Evolutionary conservation across 805 yeast genomes (phyloP).

Genomic region (Ogataea chonburiensis): DNA sequence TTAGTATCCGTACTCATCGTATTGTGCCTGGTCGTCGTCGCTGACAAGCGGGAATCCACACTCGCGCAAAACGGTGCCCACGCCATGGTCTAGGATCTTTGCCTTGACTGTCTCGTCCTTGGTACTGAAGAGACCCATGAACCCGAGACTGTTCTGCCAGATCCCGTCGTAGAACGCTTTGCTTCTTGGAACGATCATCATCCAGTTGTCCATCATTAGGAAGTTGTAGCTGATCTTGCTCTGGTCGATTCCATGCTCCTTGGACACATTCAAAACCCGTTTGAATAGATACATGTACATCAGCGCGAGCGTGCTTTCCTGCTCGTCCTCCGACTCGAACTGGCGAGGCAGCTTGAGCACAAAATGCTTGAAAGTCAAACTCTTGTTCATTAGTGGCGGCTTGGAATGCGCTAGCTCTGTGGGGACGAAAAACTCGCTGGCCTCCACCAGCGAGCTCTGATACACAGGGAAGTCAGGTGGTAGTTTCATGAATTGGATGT

Average conservation of each 20-base stretch:
- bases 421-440: constrained; percentile 53
- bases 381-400: constrained; percentile 62
- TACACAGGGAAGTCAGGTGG: constrained; percentile 60
- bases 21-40: constrained; percentile 48
- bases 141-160: constrained; percentile 80
- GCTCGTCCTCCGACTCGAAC: constrained; percentile 33
- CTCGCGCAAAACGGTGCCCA: constrained; percentile 52
- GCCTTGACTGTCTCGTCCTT: constrained; percentile 58
- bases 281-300: constrained; percentile 71
- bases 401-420: constrained; percentile 35
- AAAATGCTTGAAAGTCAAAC: constrained; percentile 78
- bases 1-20: constrained; percentile 64
- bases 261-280: constrained; percentile 63
- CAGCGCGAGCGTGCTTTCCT: constrained; percentile 61
- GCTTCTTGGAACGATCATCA: constrained; percentile 83
- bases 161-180: constrained; percentile 50
- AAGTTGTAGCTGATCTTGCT: constrained; percentile 72
- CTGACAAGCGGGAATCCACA: constrained; percentile 60
- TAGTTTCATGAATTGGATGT: constrained; percentile 77
- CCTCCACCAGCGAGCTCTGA: constrained; percentile 50
- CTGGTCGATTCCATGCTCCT: constrained; percentile 43
- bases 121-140: constrained; percentile 73
- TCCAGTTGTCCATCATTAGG: constrained; percentile 77
- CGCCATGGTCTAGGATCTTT: constrained; percentile 46
- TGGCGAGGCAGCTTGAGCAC: constrained; percentile 57